Evolutionary conservation across 805 yeast species (phyloP).

Genomic region (Teunomyces barrocoloradensis): DNA sequence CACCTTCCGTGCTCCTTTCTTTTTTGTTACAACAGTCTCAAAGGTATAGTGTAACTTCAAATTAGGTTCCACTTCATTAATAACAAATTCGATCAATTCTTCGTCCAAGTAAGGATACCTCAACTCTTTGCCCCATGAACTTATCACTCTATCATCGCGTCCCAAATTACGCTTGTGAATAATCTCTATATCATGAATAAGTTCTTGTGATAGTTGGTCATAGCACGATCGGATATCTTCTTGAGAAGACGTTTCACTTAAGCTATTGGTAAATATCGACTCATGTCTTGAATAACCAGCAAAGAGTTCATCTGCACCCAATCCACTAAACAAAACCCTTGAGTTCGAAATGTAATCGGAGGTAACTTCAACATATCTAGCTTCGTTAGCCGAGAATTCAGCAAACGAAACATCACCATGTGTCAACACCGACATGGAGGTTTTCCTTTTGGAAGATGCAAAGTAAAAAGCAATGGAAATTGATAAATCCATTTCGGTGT

Average conservation of each 20-base stretch:
- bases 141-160: slow-evolving; percentile 86
- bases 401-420: slow-evolving; percentile 13
- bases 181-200: slow-evolving; percentile 67
- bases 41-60: slow-evolving; percentile 38
- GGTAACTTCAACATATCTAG: slow-evolving; percentile 4
- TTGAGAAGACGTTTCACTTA: slow-evolving; percentile 17
- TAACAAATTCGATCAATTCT: slow-evolving; percentile 50
- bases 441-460: slow-evolving; percentile 40
- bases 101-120: slow-evolving; percentile 84
- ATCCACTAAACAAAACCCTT: slow-evolving; percentile 79
- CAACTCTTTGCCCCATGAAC: slow-evolving; percentile 85
- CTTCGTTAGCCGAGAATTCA: slow-evolving; percentile 13
- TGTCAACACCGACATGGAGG: slow-evolving; percentile 2
- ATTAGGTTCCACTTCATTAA: slow-evolving; percentile 47
- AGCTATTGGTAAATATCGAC: slow-evolving; percentile 37
- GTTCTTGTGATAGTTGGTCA: slow-evolving; percentile 51
- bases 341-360: slow-evolving; percentile 49
- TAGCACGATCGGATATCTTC: slow-evolving; percentile 21
- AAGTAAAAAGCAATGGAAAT: slow-evolving; percentile 95
- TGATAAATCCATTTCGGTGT: slow-evolving; percentile 92
- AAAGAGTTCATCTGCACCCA: slow-evolving; percentile 96
- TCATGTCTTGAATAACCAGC: slow-evolving; percentile 94
- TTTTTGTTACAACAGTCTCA: slow-evolving; percentile 17
- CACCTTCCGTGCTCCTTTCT: slow-evolving; percentile 24
- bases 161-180: slow-evolving; percentile 80